These are phyloP conservation scores for Bruguiera sexangula DNA, from an alignment of 345 rosid genomes.

Conservation along the genomic window DNA sequence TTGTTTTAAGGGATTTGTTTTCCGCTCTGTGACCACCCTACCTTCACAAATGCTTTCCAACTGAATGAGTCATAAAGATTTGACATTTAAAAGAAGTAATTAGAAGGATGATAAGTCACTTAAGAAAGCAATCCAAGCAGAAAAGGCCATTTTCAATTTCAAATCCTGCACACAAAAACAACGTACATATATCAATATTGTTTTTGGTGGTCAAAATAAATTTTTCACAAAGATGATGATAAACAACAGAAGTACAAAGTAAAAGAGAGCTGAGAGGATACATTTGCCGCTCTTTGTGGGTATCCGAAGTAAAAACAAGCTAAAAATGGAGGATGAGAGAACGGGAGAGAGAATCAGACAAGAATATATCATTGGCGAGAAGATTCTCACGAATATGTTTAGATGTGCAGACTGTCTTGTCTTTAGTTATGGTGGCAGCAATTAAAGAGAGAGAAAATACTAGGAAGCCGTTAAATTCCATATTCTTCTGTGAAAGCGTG, in stretches of 20 bases:
- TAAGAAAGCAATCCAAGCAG: background rate
- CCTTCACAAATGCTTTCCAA: slow-evolving; percentile 64
- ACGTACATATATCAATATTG: no score
- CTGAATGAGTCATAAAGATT: slow-evolving; percentile 31
- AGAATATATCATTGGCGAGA: slow-evolving; percentile 17
- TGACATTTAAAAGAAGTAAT: slow-evolving; percentile 1
- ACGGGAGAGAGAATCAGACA: slow-evolving; percentile 12
- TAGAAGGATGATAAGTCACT: background rate
- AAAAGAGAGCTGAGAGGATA: no score
- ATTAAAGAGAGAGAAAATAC: background rate
- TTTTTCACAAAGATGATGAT: no score
- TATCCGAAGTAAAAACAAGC: slow-evolving; percentile 19
- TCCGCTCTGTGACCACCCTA: slow-evolving; percentile 31
- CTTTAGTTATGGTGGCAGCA: background rate
- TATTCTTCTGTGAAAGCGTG: slow-evolving; percentile 46
- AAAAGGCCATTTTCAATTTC: background rate
- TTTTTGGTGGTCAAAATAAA: no score
- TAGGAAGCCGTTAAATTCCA: slow-evolving; percentile 32
- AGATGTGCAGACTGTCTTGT: background rate
- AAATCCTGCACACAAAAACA: no score
- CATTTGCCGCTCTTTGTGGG: slow-evolving; percentile 7
- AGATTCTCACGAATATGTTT: slow-evolving; percentile 39
- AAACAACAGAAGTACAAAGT: no score
- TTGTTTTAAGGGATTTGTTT: slow-evolving; percentile 26
- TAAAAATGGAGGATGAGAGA: background rate